These are phyloP conservation scores for Xylariales sp. DNA, from an alignment of 2,329 filamentous ascomycete species.

Conservation along the genomic window DNA sequence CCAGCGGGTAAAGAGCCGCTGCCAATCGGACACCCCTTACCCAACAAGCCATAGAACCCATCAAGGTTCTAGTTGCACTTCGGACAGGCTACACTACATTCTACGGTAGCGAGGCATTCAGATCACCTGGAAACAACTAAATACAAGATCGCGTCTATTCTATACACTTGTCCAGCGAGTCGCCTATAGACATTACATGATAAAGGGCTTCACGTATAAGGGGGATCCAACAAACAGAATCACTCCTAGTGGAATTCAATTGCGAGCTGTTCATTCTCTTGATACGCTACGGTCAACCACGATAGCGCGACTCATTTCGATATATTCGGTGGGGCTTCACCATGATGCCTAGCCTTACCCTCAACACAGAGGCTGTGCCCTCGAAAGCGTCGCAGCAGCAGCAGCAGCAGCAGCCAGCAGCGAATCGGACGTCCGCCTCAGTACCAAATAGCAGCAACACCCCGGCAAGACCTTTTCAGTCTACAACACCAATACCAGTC, in stretches of 20 bases:
- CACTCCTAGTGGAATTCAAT: not conserved
- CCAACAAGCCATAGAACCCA: not conserved
- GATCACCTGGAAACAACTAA: not conserved
- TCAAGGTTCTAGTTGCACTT: slow-evolving; percentile 8
- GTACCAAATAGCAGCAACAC: slow-evolving; percentile 17
- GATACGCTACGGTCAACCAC: not conserved
- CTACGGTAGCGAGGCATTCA: not conserved
- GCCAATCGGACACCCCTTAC: not conserved
- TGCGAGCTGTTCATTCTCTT: not conserved
- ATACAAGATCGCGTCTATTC: not conserved
- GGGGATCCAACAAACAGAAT: not conserved
- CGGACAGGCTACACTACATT: slow-evolving; percentile 3
- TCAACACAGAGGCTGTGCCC: slow-evolving; percentile 44
- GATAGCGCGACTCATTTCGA: not conserved
- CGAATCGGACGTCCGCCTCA: slow-evolving; percentile 18
- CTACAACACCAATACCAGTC: slow-evolving; percentile 40
- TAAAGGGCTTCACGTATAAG: not conserved
- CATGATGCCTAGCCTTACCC: slow-evolving; percentile 48
- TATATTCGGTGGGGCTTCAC: slow-evolving; percentile 29
- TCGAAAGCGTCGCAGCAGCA: slow-evolving; percentile 22
- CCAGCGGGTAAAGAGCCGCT: no score
- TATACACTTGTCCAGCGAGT: not conserved
- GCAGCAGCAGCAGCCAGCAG: slow-evolving; percentile 9
- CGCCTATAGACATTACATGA: not conserved
- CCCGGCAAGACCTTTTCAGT: slow-evolving; percentile 27